Conservation (phyloP, 345 rosid species). For the Citrus medica region DNA sequence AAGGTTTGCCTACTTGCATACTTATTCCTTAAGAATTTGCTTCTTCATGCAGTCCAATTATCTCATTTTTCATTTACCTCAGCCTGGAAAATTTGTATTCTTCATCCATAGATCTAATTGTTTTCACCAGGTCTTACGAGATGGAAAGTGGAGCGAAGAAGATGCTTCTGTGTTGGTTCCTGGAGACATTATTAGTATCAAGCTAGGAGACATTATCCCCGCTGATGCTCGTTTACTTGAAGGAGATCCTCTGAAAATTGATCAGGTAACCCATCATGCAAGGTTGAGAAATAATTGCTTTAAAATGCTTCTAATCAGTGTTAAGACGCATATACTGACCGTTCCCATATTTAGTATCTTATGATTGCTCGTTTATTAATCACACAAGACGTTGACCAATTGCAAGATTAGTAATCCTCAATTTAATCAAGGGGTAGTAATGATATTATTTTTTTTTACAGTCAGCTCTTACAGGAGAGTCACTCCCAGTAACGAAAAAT, state of each 20-base stretch:
- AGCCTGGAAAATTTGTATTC: background rate
- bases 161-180: conserved; percentile 52
- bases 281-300: background rate
- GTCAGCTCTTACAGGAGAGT: conserved; percentile 94
- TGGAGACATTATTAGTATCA: conserved; percentile 56
- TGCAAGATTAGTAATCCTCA: background rate
- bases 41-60: background rate
- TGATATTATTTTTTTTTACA: conserved; percentile 23
- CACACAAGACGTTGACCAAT: background rate
- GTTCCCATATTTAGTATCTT: background rate
- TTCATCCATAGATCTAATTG: background rate
- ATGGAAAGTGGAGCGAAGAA: conserved; percentile 51
- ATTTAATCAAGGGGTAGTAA: background rate
- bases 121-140: conserved; percentile 37
- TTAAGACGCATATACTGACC: background rate
- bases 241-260: conserved; percentile 66
- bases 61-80: background rate
- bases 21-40: background rate
- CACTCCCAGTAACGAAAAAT: conserved; percentile 74
- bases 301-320: background rate
- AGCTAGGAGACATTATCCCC: conserved; percentile 56
- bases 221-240: conserved; percentile 62
- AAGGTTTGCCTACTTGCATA: conserved; percentile 23
- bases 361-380: background rate
- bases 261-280: conserved; percentile 33